phyloP scores from a whole-genome alignment of 176 grass and related monocot genomes.

The Otatea glauca region DNA sequence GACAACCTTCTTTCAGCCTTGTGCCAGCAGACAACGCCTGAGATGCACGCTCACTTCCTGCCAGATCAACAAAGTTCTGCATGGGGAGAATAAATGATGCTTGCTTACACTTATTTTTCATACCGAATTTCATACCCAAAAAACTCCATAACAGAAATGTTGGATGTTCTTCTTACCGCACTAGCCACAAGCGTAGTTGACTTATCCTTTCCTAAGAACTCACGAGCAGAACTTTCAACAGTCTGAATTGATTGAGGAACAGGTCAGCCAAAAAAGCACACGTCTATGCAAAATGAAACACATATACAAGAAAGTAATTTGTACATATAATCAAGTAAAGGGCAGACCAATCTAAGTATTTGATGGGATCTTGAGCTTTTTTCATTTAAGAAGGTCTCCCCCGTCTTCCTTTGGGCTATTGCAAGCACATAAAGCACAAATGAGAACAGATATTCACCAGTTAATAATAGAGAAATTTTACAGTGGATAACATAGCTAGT shows the following conservation, averaged over 20 bases:
- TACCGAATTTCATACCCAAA: neutral
- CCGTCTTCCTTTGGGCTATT: constrained; percentile 84
- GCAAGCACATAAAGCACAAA: constrained; percentile 37
- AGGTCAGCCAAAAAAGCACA: constrained; percentile 29
- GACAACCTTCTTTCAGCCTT: constrained; percentile 94
- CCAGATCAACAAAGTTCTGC: constrained; percentile 97
- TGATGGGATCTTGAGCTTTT: constrained; percentile 97
- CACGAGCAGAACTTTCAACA: constrained; percentile 81
- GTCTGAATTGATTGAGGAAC: constrained; percentile 54
- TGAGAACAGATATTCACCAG: constrained; percentile 34
- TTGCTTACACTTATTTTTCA: constrained; percentile 1
- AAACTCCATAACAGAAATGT: constrained; percentile 4
- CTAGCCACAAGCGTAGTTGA: constrained; percentile 81
- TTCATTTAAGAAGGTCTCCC: constrained; percentile 87
- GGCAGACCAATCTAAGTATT: constrained; percentile 82
- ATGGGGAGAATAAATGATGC: constrained; percentile 24
- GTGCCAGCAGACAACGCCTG: constrained; percentile 76
- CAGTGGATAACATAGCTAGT: too few relatives aligned
- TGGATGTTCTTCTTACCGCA: constrained; percentile 62
- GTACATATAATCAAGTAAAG: constrained; percentile 44
- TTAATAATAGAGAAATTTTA: too few relatives aligned
- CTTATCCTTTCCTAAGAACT: constrained; percentile 81
- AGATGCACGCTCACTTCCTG: constrained; percentile 92
- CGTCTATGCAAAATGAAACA: neutral
- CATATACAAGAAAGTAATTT: neutral